phyloP scores from a whole-genome alignment of 805 yeast genomes.

The Kuraishia capsulata region DNA sequence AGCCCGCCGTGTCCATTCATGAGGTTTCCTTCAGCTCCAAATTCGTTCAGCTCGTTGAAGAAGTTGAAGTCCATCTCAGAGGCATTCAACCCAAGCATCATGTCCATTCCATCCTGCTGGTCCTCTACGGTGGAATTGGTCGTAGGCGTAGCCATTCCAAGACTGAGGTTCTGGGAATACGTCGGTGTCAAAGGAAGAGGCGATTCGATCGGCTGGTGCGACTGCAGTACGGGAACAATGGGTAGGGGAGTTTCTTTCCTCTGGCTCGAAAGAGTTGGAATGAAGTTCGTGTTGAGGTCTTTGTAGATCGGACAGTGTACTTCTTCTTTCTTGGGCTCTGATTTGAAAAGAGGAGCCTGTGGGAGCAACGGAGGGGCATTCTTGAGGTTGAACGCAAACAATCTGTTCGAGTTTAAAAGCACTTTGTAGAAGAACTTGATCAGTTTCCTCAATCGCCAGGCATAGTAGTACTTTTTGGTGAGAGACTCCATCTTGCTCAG shows the following conservation, averaged over 20 bases:
- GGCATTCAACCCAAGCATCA: not conserved
- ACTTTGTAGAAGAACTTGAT: slow-evolving; percentile 28
- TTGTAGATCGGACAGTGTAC: slow-evolving; percentile 10
- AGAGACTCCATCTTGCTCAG: slow-evolving; percentile 24
- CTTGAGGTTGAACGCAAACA: slow-evolving; percentile 22
- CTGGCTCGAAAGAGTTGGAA: slow-evolving; percentile 1
- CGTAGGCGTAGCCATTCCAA: not conserved
- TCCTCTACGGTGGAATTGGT: not conserved
- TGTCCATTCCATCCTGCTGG: not conserved
- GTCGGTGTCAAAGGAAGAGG: not conserved
- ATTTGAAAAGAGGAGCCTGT: not conserved
- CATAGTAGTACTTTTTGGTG: slow-evolving; percentile 32
- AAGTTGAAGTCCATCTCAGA: slow-evolving; percentile 1
- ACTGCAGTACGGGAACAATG: not conserved
- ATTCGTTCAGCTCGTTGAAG: slow-evolving; percentile 3
- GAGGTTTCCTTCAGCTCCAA: not conserved
- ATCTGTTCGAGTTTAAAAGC: slow-evolving; percentile 22
- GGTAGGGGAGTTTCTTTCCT: not conserved
- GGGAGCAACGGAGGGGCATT: slow-evolving; percentile 2
- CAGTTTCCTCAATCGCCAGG: slow-evolving; percentile 34
- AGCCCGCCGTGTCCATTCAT: not conserved
- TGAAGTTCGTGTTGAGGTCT: slow-evolving; percentile 6
- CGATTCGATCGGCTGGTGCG: not conserved
- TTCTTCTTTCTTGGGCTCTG: not conserved
- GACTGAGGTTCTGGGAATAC: not conserved